Percentiles rank a stretch among this genome's conserved stretches.
phyloP scores from a whole-genome alignment of 352 stramenopile species.

The Globisporangium radiosum region DNA sequence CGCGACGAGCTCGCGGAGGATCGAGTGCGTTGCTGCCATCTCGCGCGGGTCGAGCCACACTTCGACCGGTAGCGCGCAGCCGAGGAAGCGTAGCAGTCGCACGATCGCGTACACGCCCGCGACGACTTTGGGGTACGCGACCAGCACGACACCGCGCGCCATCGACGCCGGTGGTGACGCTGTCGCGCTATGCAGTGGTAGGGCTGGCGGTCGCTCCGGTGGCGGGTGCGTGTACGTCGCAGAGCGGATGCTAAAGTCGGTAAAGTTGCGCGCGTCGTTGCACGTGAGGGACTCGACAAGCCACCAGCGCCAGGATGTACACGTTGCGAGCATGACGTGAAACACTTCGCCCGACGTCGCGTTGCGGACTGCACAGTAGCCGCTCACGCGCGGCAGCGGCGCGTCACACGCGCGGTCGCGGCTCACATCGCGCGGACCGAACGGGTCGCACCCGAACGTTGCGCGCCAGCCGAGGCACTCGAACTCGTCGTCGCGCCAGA shows the following conservation, averaged over 20 bases:
- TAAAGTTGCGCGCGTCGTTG: constrained; percentile 49
- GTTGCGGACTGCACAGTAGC: constrained; percentile 73
- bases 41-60: constrained; percentile 47
- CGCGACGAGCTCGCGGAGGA: constrained; percentile 44
- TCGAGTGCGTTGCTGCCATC: constrained; percentile 50
- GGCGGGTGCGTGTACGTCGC: constrained; percentile 31
- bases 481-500: constrained; percentile 58
- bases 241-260: constrained; percentile 59
- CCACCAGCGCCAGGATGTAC: constrained; percentile 59
- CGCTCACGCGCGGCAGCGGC: constrained; percentile 35
- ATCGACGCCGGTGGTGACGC: constrained; percentile 4
- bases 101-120: constrained; percentile 70
- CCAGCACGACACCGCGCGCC: constrained; percentile 54
- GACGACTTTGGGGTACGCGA: constrained; percentile 61
- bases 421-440: constrained; percentile 32
- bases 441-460: constrained; percentile 57
- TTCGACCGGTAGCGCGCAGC: constrained; percentile 42
- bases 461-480: constrained; percentile 71
- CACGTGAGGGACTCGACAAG: constrained; percentile 50
- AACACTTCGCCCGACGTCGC: constrained; percentile 40
- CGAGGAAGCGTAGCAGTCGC: constrained; percentile 35
- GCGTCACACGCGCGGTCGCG: constrained; percentile 41
- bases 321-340: constrained; percentile 67
- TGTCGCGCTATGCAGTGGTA: neutral
- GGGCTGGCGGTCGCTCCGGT: constrained; percentile 1